phyloP scores from a whole-genome alignment of 2,329 filamentous ascomycete genomes.

The Corinectria fuckeliana region DNA sequence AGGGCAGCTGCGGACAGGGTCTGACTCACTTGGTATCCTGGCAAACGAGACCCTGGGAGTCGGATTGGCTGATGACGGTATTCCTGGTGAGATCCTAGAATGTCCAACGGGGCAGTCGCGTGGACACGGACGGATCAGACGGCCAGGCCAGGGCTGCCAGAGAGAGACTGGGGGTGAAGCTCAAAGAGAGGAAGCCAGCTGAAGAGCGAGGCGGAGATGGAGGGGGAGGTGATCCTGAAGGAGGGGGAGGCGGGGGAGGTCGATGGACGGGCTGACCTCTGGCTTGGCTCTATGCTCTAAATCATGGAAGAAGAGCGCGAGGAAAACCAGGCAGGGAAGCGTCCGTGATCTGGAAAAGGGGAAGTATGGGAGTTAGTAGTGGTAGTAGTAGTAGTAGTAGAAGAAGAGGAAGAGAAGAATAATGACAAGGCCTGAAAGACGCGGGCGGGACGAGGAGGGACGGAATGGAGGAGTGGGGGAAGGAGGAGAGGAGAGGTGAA shows the following conservation, averaged over 20 bases:
- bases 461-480: conserved; percentile 19
- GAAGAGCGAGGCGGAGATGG: not conserved
- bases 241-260: conserved; percentile 9
- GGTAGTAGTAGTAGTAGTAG: not conserved
- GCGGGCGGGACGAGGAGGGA: conserved; percentile 14
- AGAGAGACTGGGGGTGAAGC: not conserved
- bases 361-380: not conserved
- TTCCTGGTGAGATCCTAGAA: conserved; percentile 11
- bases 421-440: conserved; percentile 15
- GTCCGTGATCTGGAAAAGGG: conserved; percentile 15
- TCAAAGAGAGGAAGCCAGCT: not conserved
- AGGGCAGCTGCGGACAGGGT: conserved; percentile 1
- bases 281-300: conserved; percentile 1
- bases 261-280: not conserved
- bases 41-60: conserved; percentile 7
- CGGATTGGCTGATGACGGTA: conserved; percentile 22
- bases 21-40: conserved; percentile 18
- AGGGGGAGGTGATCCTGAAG: not conserved
- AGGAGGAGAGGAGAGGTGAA: conserved; percentile 17
- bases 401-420: conserved; percentile 4
- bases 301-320: conserved; percentile 8
- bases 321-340: conserved; percentile 24
- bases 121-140: conserved; percentile 7
- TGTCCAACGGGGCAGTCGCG: conserved; percentile 6
- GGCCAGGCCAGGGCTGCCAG: not conserved